phyloP scores from a whole-genome alignment of 2,329 filamentous ascomycete genomes.

The Cercospora zeina region DNA sequence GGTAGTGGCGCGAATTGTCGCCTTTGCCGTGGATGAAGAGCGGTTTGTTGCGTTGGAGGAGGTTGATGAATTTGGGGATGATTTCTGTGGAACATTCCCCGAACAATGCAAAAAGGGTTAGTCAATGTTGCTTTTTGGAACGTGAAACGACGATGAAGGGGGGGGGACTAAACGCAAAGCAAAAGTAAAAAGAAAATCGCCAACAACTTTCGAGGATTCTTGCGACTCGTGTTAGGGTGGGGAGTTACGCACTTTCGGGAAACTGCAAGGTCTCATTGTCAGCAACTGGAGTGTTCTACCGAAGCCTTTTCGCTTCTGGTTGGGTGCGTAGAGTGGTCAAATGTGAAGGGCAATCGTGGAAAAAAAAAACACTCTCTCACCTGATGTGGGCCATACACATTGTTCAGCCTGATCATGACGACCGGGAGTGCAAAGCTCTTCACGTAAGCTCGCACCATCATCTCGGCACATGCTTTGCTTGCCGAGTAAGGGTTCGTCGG shows the following conservation, averaged over 20 bases:
- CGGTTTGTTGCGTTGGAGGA: slow-evolving; percentile 65
- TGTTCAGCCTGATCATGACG: slow-evolving; percentile 79
- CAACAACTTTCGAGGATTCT: not conserved
- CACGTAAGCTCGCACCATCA: slow-evolving; percentile 72
- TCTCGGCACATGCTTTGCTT: slow-evolving; percentile 43
- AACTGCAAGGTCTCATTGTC: slow-evolving; percentile 24
- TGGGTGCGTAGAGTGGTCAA: too few relatives aligned
- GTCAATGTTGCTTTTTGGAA: slow-evolving; percentile 3
- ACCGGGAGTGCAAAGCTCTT: slow-evolving; percentile 79
- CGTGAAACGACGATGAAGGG: not conserved
- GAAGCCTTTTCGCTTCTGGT: not conserved
- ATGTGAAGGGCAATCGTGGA: not conserved
- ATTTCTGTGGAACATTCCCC: slow-evolving; percentile 65
- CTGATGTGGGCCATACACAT: slow-evolving; percentile 82
- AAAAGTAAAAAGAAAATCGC: too few relatives aligned
- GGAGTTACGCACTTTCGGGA: slow-evolving; percentile 30
- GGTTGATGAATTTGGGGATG: slow-evolving; percentile 76
- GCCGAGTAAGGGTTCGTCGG: slow-evolving; percentile 68
- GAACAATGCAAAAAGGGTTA: too few relatives aligned
- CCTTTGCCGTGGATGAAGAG: slow-evolving; percentile 77
- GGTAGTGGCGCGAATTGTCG: slow-evolving; percentile 70
- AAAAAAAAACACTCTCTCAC: slow-evolving; percentile 51
- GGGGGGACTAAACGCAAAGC: not conserved
- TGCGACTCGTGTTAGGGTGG: slow-evolving; percentile 4
- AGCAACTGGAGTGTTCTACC: too few relatives aligned